A percentile compares a stretch with the other conserved stretches of the same genome.
phyloP scores from a whole-genome alignment of 163 green algal species.

The Scenedesmus sp. region DNA sequence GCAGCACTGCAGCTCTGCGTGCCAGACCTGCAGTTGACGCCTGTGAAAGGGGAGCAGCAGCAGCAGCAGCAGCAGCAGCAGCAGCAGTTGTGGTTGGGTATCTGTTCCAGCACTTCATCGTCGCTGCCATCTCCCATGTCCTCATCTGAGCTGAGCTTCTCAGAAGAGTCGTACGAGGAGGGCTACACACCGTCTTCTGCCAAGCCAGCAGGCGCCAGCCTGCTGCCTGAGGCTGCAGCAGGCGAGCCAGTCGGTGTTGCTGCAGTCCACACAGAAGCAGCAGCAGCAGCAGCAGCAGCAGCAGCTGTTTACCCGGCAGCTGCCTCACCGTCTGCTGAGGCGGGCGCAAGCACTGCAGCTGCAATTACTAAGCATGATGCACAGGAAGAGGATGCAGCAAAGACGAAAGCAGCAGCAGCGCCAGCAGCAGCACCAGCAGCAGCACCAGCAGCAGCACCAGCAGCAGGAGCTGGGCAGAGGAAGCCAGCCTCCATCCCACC shows the following conservation, averaged over 20 bases:
- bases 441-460: conserved; percentile 8
- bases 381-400: background rate
- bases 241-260: background rate
- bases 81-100: background rate
- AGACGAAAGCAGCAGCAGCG: conserved; percentile 4
- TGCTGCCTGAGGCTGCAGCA: background rate
- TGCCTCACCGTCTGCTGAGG: background rate
- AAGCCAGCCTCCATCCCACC: background rate
- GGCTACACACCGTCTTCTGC: background rate
- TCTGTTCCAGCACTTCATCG: background rate
- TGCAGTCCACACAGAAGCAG: background rate
- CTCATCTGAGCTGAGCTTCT: background rate
- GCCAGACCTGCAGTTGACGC: background rate
- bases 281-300: background rate
- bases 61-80: background rate
- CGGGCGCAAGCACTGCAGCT: background rate
- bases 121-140: background rate
- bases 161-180: background rate
- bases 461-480: background rate
- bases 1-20: background rate
- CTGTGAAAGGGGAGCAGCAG: background rate
- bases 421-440: background rate
- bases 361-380: background rate
- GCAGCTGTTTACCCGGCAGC: background rate
- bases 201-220: background rate